A percentile compares a stretch with the other conserved stretches of the same genome.
Conservation (phyloP, 2,329 filamentous ascomycete species). For the Cladophialophora psammophila region DNA sequence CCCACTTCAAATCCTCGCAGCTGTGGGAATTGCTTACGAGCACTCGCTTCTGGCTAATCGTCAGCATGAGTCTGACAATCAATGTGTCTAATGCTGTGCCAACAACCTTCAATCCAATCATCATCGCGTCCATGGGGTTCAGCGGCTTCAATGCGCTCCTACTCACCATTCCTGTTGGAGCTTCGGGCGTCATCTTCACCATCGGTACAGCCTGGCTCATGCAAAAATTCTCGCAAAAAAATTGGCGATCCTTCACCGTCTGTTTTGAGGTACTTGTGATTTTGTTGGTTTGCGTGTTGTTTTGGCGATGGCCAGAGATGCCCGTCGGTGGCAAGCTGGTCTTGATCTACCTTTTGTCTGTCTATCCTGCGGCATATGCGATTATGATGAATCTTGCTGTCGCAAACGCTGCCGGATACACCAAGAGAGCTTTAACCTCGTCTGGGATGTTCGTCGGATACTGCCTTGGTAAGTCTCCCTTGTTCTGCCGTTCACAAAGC, state of each 20-base stretch:
- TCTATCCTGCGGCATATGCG: conserved; percentile 56
- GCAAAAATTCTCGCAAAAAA: conserved; percentile 50
- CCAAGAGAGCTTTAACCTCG: conserved; percentile 38
- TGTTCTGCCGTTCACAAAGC: conserved; percentile 40
- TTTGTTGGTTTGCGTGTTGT: conserved; percentile 54
- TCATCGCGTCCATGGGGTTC: conserved; percentile 71
- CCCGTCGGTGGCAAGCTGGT: conserved; percentile 57
- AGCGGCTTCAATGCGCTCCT: conserved; percentile 69
- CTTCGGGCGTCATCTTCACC: conserved; percentile 64
- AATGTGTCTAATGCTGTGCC: conserved; percentile 60
- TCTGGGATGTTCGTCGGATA: conserved; percentile 37
- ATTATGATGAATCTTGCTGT: conserved; percentile 59
- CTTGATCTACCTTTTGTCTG: conserved; percentile 58
- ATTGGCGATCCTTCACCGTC: not conserved
- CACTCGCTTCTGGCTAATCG: conserved; percentile 68
- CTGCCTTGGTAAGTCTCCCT: conserved; percentile 52
- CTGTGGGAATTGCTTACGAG: conserved; percentile 64
- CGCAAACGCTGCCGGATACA: conserved; percentile 43
- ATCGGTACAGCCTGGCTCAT: conserved; percentile 64
- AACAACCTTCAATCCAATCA: conserved; percentile 73
- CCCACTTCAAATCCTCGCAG: conserved; percentile 66
- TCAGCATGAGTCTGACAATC: conserved; percentile 33
- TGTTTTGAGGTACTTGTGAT: conserved; percentile 52
- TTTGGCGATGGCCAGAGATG: conserved; percentile 49
- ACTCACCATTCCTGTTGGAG: conserved; percentile 58